Percentiles rank a stretch among this genome's conserved stretches.
Conservation (phyloP, 345 rosid genomes). For the Boechera stricta region DNA sequence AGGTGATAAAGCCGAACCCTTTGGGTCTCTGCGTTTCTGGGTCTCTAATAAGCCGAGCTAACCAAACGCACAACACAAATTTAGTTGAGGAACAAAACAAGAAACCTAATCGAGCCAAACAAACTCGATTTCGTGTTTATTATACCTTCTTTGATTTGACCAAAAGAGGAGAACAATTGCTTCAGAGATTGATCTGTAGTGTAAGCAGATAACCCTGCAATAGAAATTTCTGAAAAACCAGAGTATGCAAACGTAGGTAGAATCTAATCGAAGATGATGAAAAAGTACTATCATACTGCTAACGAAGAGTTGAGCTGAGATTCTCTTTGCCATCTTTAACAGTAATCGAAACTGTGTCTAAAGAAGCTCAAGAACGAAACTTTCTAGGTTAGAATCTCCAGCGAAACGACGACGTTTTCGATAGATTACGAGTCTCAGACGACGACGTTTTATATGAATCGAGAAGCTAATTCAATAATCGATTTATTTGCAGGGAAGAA, state of each 20-base stretch:
- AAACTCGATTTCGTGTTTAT: slow-evolving; percentile 11
- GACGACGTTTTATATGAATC: no score
- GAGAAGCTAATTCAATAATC: neutral
- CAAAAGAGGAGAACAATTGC: slow-evolving; percentile 62
- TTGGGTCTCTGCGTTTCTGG: slow-evolving; percentile 63
- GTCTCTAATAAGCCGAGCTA: slow-evolving; percentile 61
- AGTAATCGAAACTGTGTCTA: neutral
- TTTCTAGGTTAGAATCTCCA: neutral
- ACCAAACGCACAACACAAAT: neutral
- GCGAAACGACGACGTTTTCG: neutral
- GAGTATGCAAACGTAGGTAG: neutral
- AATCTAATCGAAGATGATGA: slow-evolving; percentile 46
- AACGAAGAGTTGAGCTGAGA: slow-evolving; percentile 55
- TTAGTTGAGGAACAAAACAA: slow-evolving; percentile 33
- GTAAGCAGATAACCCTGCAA: slow-evolving; percentile 62
- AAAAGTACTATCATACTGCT: slow-evolving; percentile 50
- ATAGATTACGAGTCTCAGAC: no score
- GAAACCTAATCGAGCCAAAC: slow-evolving; percentile 31
- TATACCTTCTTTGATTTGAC: slow-evolving; percentile 60
- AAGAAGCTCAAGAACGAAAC: neutral
- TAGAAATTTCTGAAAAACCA: slow-evolving; percentile 49
- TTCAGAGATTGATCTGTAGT: slow-evolving; percentile 53
- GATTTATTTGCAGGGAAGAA: neutral
- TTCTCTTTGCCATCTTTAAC: slow-evolving; percentile 50
- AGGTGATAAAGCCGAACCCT: slow-evolving; percentile 77